Conservation (phyloP, 225 moss, liverwort and hornwort genomes). For the Straminergon stramineum region DNA sequence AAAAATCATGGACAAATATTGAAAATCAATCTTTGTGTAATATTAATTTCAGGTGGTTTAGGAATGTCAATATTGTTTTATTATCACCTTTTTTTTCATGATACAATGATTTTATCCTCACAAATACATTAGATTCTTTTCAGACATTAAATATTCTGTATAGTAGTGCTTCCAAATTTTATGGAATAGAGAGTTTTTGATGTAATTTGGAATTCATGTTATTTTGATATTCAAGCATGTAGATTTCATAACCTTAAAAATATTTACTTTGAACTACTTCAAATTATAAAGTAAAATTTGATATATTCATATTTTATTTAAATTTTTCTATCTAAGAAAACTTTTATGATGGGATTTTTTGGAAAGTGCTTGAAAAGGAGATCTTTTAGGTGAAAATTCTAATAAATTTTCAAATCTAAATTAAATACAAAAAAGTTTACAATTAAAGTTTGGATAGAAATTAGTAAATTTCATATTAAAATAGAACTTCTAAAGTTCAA, state of each 20-base stretch:
- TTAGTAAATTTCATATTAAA: neutral
- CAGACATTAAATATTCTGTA: accelerated
- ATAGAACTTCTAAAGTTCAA: neutral
- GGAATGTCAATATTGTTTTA: neutral
- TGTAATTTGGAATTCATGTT: neutral
- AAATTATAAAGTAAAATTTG: neutral
- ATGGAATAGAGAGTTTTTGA: neutral
- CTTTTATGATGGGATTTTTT: neutral
- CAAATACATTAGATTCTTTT: neutral
- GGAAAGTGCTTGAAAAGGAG: neutral
- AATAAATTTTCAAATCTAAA: neutral
- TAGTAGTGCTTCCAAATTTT: neutral
- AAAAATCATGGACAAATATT: neutral
- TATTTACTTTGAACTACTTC: neutral
- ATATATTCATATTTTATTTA: neutral
- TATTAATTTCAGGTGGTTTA: neutral
- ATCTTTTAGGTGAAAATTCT: neutral
- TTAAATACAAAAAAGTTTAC: neutral
- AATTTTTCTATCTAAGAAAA: neutral
- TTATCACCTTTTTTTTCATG: neutral
- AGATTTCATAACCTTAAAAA: neutral
- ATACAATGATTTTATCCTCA: neutral
- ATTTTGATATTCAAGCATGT: neutral
- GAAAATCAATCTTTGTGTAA: neutral
- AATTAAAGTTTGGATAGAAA: neutral